These are phyloP conservation scores for Paraphoma chrysanthemicola DNA, from an alignment of 2,329 filamentous ascomycete genomes.

Conservation along the genomic window DNA sequence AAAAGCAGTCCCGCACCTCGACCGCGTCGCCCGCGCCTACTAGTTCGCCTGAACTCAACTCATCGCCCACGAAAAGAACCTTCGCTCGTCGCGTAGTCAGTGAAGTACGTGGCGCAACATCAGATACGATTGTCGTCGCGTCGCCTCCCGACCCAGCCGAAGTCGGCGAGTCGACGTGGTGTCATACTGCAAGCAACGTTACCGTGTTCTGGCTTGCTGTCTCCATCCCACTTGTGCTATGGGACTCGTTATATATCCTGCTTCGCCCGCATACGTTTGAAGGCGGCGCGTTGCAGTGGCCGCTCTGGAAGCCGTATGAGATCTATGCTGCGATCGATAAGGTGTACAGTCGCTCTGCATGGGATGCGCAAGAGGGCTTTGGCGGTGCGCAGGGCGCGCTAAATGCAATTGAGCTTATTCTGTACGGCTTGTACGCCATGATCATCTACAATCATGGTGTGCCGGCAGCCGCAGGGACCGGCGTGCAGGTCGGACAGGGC, in stretches of 20 bases:
- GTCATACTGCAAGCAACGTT: constrained; percentile 66
- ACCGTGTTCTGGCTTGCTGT: constrained; percentile 74
- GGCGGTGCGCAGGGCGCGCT: constrained; percentile 74
- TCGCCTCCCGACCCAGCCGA: constrained; percentile 29
- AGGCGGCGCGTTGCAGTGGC: constrained; percentile 73
- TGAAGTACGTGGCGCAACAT: constrained; percentile 14
- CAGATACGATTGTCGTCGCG: constrained; percentile 22
- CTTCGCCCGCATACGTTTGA: constrained; percentile 83
- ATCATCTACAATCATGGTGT: constrained; percentile 55
- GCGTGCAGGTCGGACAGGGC: constrained; percentile 47
- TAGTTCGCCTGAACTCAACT: constrained; percentile 22
- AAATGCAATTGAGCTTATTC: constrained; percentile 71
- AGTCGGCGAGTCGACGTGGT: constrained; percentile 51
- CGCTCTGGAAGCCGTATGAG: constrained; percentile 78
- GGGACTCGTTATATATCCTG: constrained; percentile 83
- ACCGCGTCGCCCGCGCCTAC: constrained; percentile 40
- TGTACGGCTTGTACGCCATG: constrained; percentile 70
- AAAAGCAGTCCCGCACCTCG: constrained; percentile 42
- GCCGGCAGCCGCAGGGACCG: constrained; percentile 43
- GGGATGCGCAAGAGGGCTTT: constrained; percentile 72
- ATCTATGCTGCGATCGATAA: constrained; percentile 82
- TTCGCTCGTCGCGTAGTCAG: constrained; percentile 34
- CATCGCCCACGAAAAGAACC: constrained; percentile 22
- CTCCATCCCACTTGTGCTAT: constrained; percentile 78
- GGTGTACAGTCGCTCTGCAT: constrained; percentile 80